A percentile compares a stretch with the other conserved stretches of the same genome.
Conservation (phyloP, 352 stramenopile species). For the Blastocystis sp. region DNA sequence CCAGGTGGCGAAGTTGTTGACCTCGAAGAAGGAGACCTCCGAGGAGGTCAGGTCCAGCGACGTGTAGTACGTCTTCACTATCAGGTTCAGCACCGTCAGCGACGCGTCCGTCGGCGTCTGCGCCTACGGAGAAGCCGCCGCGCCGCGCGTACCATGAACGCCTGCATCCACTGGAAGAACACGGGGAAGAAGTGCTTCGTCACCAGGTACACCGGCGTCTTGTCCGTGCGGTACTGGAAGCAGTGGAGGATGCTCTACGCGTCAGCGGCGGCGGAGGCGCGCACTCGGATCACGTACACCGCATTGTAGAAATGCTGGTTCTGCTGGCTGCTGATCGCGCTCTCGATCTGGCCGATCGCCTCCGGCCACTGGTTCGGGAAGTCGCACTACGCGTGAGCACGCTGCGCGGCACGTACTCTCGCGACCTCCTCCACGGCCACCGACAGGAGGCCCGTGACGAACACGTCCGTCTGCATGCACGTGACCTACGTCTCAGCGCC, state of each 20-base stretch:
- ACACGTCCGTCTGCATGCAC: neutral
- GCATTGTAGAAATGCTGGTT: conserved; percentile 35
- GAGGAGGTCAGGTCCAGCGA: conserved; percentile 17
- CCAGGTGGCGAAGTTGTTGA: conserved; percentile 33
- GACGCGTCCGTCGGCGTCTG: neutral
- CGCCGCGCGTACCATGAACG: neutral
- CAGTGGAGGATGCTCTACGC: conserved; percentile 35
- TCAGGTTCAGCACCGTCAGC: neutral
- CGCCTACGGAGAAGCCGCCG: neutral
- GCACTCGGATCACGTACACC: conserved; percentile 31
- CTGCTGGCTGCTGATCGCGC: neutral
- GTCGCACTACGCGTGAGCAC: conserved; percentile 8
- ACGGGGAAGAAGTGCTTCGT: conserved; percentile 58
- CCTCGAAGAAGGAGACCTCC: conserved; percentile 11
- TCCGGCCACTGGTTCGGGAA: conserved; percentile 48
- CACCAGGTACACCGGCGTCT: conserved; percentile 12
- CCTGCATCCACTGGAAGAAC: conserved; percentile 54
- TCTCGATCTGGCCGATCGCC: conserved; percentile 32
- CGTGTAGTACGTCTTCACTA: conserved; percentile 53
- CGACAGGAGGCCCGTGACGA: neutral
- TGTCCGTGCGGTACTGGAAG: conserved; percentile 48
- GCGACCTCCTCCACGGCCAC: conserved; percentile 48
- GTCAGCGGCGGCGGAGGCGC: neutral
- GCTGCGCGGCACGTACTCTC: neutral
- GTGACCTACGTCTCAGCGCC: neutral